Conservation (phyloP, 345 rosid genomes). For the Psidium friedrichsthalianum region DNA sequence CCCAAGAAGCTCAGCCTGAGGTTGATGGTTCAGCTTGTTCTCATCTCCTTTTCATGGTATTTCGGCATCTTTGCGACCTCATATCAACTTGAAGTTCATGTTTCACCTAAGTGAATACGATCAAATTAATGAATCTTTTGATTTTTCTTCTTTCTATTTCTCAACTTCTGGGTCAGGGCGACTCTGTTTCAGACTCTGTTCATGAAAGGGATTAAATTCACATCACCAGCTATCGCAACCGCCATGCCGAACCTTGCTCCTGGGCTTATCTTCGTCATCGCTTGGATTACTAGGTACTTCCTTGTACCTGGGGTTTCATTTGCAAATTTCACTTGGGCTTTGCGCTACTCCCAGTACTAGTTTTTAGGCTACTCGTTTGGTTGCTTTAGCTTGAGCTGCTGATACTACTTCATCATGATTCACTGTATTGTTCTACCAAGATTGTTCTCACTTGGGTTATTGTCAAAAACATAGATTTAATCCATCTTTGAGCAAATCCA, state of each 20-base stretch:
- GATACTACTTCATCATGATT: neutral
- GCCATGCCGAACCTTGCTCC: slow-evolving; percentile 47
- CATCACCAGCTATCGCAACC: slow-evolving; percentile 35
- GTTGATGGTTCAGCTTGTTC: slow-evolving; percentile 49
- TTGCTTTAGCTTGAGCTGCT: neutral
- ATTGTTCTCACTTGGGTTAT: neutral
- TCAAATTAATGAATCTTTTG: neutral
- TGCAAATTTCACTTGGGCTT: neutral
- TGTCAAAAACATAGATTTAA: neutral
- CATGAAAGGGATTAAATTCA: slow-evolving; percentile 29
- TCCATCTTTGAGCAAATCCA: neutral
- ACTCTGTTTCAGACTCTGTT: slow-evolving; percentile 24
- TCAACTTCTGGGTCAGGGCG: slow-evolving; percentile 12
- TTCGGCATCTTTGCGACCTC: neutral
- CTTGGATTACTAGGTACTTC: slow-evolving; percentile 26
- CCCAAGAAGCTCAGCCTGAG: slow-evolving; percentile 41
- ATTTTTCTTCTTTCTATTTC: neutral
- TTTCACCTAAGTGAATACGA: neutral
- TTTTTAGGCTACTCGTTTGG: neutral
- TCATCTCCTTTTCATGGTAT: slow-evolving; percentile 80
- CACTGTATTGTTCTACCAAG: neutral
- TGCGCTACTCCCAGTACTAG: neutral
- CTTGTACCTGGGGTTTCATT: neutral
- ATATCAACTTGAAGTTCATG: neutral
- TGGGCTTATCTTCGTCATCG: slow-evolving; percentile 29